These are phyloP conservation scores for Backusella luteola DNA, from an alignment of 192 early-diverging fungal species.

Conservation along the genomic window DNA sequence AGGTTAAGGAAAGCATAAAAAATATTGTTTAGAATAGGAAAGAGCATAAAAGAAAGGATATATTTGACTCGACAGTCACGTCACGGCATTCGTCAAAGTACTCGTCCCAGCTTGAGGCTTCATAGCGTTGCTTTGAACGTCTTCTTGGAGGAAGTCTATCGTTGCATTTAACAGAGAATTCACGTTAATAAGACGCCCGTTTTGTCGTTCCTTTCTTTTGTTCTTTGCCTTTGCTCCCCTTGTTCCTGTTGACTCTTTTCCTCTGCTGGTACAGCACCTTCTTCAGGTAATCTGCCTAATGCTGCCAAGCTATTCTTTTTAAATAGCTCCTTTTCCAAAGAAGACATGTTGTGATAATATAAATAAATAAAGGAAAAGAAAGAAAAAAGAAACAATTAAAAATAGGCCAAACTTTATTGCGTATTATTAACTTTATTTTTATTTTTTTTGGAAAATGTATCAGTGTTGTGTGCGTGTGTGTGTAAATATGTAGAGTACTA, in stretches of 20 bases:
- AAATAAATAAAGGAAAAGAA: not conserved
- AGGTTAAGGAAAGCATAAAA: not conserved
- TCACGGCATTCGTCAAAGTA: conserved; percentile 55
- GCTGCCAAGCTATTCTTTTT: conserved; percentile 14
- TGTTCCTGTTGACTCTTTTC: not conserved
- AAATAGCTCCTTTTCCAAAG: conserved; percentile 28
- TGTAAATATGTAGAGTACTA: no score
- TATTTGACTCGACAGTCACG: conserved; percentile 36
- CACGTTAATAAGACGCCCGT: not conserved
- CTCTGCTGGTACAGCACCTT: not conserved
- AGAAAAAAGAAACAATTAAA: not conserved
- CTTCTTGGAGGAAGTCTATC: conserved; percentile 3
- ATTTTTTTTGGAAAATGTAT: not conserved
- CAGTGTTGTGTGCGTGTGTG: not conserved
- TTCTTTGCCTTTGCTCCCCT: not conserved
- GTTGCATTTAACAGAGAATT: not conserved
- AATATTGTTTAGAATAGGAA: no score
- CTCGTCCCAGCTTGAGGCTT: conserved; percentile 46
- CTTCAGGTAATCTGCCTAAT: conserved; percentile 12
- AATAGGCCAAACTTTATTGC: not conserved
- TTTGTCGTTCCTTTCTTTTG: not conserved
- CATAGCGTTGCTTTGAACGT: conserved; percentile 17
- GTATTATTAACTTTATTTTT: not conserved
- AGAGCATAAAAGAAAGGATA: conserved; percentile 37
- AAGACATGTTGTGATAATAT: conserved; percentile 20